These are phyloP conservation scores for Hemisphaericaspora nanyangensis DNA, from an alignment of 805 yeast genomes.

Conservation along the genomic window DNA sequence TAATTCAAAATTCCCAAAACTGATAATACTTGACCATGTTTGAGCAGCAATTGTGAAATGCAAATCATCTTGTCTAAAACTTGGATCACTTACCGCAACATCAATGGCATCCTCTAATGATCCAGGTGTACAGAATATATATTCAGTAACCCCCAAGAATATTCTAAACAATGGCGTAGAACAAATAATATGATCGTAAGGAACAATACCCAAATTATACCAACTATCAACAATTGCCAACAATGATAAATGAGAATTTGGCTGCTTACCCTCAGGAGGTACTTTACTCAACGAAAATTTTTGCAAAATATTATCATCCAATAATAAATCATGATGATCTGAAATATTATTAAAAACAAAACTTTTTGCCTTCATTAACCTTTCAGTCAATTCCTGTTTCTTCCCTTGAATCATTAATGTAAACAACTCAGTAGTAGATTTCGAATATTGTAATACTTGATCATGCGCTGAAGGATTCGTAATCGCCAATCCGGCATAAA, in stretches of 20 bases:
- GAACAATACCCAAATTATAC: slow-evolving; percentile 79
- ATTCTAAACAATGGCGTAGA: slow-evolving; percentile 91
- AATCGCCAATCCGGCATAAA: slow-evolving; percentile 95
- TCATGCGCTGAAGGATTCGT: slow-evolving; percentile 92
- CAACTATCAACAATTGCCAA: slow-evolving; percentile 93
- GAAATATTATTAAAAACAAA: slow-evolving; percentile 70
- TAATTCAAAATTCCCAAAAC: slow-evolving; percentile 67
- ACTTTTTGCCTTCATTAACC: slow-evolving; percentile 65
- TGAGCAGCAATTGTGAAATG: slow-evolving; percentile 92
- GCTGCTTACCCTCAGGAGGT: slow-evolving; percentile 64
- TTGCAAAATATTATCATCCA: slow-evolving; percentile 77
- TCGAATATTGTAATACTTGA: slow-evolving; percentile 86
- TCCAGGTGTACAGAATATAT: slow-evolving; percentile 79
- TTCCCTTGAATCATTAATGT: slow-evolving; percentile 75
- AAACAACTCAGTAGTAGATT: slow-evolving; percentile 77
- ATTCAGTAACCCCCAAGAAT: slow-evolving; percentile 91
- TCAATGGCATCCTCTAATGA: slow-evolving; percentile 75
- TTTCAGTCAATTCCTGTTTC: slow-evolving; percentile 49
- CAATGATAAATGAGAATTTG: slow-evolving; percentile 86
- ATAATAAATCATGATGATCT: slow-evolving; percentile 53
- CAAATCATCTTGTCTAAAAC: slow-evolving; percentile 83
- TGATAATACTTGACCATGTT: slow-evolving; percentile 79
- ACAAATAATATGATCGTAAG: slow-evolving; percentile 95
- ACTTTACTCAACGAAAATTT: slow-evolving; percentile 72
- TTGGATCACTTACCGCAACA: slow-evolving; percentile 61